Evolutionary conservation across 1,284 basidiomycete genomes (phyloP).

Genomic region (Ganoderma multipileum): DNA sequence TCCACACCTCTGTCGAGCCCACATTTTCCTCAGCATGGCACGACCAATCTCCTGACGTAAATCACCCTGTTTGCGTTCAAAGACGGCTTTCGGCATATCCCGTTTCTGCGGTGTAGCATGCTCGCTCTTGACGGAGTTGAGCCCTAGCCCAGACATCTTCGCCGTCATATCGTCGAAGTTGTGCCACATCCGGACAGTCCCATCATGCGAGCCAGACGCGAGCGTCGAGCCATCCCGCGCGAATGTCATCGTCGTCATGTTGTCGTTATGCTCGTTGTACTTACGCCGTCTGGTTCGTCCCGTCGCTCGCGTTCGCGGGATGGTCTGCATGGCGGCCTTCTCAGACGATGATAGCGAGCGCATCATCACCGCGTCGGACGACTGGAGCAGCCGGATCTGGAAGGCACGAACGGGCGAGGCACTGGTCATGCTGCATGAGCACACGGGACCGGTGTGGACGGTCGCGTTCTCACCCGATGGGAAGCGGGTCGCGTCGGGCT

Average conservation of each 20-base stretch:
- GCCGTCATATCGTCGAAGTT: no score
- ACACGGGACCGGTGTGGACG: constrained; percentile 25
- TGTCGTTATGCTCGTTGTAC: constrained; percentile 26
- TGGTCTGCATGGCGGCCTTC: constrained; percentile 28
- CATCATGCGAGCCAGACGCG: constrained; percentile 28
- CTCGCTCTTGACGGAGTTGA: no score
- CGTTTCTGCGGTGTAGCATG: no score
- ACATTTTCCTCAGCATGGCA: no score
- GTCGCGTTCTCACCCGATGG: constrained; percentile 33
- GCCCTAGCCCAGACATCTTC: no score
- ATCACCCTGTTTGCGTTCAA: no score
- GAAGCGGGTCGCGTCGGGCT: constrained; percentile 24
- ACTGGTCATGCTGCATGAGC: constrained; percentile 26
- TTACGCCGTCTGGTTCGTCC: constrained; percentile 13
- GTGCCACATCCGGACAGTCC: constrained; percentile 23
- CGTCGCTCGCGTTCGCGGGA: constrained; percentile 24
- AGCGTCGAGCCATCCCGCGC: constrained; percentile 29
- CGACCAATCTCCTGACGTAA: no score
- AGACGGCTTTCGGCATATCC: no score
- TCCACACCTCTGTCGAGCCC: no score
- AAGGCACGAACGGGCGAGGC: constrained; percentile 28
- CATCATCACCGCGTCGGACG: constrained; percentile 26
- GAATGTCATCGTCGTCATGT: constrained; percentile 28
- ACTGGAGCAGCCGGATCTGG: constrained; percentile 32
- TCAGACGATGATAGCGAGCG: constrained; percentile 20